A percentile compares a stretch with the other conserved stretches of the same genome.
These are phyloP conservation scores for Flaveria sonorensis DNA, from an alignment of 129 eudicot genomes.

Conservation along the genomic window DNA sequence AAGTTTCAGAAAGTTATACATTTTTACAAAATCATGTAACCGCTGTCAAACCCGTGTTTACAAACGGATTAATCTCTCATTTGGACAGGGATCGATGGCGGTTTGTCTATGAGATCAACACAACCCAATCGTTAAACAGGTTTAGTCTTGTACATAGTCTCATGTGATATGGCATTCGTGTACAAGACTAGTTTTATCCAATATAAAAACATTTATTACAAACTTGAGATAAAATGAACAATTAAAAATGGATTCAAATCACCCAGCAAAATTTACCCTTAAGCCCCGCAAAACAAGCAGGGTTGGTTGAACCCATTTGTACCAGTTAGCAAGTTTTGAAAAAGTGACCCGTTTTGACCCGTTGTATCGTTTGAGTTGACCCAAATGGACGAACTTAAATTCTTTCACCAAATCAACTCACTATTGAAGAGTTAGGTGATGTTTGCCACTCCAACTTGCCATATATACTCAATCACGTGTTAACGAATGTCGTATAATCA, in stretches of 20 bases:
- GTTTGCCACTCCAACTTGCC: too few species aligned
- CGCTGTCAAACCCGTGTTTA: constrained; percentile 28
- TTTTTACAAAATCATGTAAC: constrained; percentile 11
- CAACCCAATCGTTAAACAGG: constrained; percentile 59
- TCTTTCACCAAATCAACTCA: too few species aligned
- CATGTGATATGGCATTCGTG: constrained; percentile 52
- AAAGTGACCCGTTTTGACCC: too few species aligned
- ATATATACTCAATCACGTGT: too few species aligned
- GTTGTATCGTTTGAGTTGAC: too few species aligned
- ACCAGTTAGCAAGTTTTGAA: too few species aligned
- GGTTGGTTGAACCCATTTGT: too few species aligned
- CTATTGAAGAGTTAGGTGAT: too few species aligned
- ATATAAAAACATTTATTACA: constrained; percentile 17
- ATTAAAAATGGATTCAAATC: constrained; percentile 15
- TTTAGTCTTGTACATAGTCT: constrained; percentile 80
- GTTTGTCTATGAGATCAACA: constrained; percentile 47
- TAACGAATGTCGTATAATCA: background rate
- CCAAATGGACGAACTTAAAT: too few species aligned
- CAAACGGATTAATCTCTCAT: constrained; percentile 42
- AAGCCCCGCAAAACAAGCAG: too few species aligned
- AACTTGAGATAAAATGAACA: constrained; percentile 1
- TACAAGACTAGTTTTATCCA: constrained; percentile 58
- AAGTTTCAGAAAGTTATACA: background rate
- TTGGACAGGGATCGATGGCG: constrained; percentile 68
- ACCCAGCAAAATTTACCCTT: background rate